These are phyloP conservation scores for Tuber indicum DNA, from an alignment of 495 filamentous ascomycete species.

Conservation along the genomic window DNA sequence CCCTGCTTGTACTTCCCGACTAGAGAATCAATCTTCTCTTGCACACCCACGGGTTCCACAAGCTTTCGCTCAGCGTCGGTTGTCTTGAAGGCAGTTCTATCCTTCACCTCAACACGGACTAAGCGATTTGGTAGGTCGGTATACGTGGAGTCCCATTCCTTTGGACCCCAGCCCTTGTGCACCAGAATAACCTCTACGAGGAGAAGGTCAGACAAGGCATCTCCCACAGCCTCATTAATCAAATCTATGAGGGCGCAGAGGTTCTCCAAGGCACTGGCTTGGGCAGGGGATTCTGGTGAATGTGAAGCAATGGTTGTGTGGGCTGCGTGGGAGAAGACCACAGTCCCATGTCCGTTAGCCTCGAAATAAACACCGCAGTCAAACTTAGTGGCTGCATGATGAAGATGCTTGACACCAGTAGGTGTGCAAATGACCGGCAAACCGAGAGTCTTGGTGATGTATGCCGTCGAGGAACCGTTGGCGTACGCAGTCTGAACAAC, in stretches of 20 bases:
- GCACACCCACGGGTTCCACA: slow-evolving; percentile 67
- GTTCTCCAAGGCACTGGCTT: slow-evolving; percentile 74
- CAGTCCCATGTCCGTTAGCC: slow-evolving; percentile 94
- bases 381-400: slow-evolving; percentile 84
- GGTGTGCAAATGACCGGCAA: slow-evolving; percentile 87
- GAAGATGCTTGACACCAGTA: slow-evolving; percentile 94
- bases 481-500: slow-evolving; percentile 97
- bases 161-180: slow-evolving; percentile 83
- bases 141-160: slow-evolving; percentile 91
- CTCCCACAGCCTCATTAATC: slow-evolving; percentile 96
- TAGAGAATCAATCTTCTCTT: slow-evolving; percentile 74
- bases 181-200: slow-evolving; percentile 92
- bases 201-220: slow-evolving; percentile 92
- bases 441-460: slow-evolving; percentile 78
- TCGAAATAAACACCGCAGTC: slow-evolving; percentile 98
- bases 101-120: slow-evolving; percentile 77
- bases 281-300: slow-evolving; percentile 82
- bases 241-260: slow-evolving; percentile 74
- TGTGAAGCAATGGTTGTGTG: slow-evolving; percentile 66
- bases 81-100: slow-evolving; percentile 80
- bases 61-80: slow-evolving; percentile 87
- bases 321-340: slow-evolving; percentile 82
- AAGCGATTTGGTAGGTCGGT: slow-evolving; percentile 94
- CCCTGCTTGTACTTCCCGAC: slow-evolving; percentile 89
- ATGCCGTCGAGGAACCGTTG: slow-evolving; percentile 90